Base-by-base conservation (phyloP, 352 stramenopile species). In the Phytophthora lateralis region DNA sequence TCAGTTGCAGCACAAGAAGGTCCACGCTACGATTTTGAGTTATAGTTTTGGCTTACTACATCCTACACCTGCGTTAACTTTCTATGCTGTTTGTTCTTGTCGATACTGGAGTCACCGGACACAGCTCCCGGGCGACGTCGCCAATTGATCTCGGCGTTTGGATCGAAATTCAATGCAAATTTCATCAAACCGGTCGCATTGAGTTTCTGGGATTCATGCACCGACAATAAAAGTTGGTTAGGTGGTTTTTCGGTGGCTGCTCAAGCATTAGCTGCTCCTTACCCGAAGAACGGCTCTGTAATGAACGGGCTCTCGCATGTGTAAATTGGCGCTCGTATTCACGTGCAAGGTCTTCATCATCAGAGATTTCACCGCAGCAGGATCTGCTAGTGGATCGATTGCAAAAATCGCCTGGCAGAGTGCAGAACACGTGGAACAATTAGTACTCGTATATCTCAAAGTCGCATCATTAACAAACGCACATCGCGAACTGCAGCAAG, bases 111-210 rank as follows among this genome's bases (percentile, higher is more conserved):
- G 21, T 52, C 42, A 7, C 39, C 26, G 32, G 42, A 66, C 14
- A 57, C 62, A 18, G 35, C 55, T 10, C 42, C 62, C 4, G 62
- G 59, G 17, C 53, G 52, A 26, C 65, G 66, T 8, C 66, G 65
- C 74, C 75, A 80, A 34, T 86, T 79, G 21, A 88, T 55, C 45
- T 88, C 75, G 0, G 84, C 78, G 26, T 86, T 77, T 26, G 69
- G 62, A 54, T 89, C 81, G 47, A 80, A 93, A 45, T 93, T 93
- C 34, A 90, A 69, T 11, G 76, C 73, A 60, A 90, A 89, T 69
- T 93, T 93, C 76, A 93, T 86, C 34, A 93, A 59, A 7, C 78
- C 80, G 20, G 62, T 66, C 5, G 71, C 71, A 63, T 91, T 93
- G 69, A 93, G 81, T 74, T 75, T 78, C 83, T 93, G 15, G 11